Evolutionary conservation across 306 rosid genomes (phyloP).

Genomic region (Elaeagnus macrophylla): DNA sequence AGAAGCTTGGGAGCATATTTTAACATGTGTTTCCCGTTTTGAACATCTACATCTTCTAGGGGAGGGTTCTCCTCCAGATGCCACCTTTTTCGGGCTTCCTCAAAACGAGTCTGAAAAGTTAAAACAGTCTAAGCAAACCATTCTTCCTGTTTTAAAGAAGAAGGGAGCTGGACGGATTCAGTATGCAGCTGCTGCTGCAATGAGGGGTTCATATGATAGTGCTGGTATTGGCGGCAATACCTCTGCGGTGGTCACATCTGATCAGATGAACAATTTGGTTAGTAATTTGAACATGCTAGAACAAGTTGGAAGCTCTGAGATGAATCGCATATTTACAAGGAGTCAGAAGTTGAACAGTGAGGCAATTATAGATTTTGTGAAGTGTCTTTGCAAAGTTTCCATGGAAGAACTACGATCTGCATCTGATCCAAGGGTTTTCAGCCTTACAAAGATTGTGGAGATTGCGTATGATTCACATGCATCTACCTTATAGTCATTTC

Average conservation of each 20-base stretch:
- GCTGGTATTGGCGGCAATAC: slow-evolving; percentile 86
- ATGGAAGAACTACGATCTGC: slow-evolving; percentile 90
- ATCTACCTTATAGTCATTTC: neutral
- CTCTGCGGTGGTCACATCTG: slow-evolving; percentile 75
- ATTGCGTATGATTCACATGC: slow-evolving; percentile 70
- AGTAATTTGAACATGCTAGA: slow-evolving; percentile 93
- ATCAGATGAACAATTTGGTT: slow-evolving; percentile 88
- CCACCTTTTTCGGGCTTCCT: slow-evolving; percentile 93
- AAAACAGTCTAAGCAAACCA: slow-evolving; percentile 72
- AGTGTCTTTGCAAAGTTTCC: slow-evolving; percentile 96
- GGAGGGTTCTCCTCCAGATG: slow-evolving; percentile 99
- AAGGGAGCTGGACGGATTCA: slow-evolving; percentile 94
- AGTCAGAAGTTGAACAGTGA: slow-evolving; percentile 97
- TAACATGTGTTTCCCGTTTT: slow-evolving; percentile 98
- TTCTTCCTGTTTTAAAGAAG: slow-evolving; percentile 73
- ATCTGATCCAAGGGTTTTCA: slow-evolving; percentile 98
- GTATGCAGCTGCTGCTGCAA: slow-evolving; percentile 71
- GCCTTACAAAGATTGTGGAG: slow-evolving; percentile 99
- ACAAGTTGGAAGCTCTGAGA: slow-evolving; percentile 97
- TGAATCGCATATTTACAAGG: slow-evolving; percentile 91
- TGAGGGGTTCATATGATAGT: slow-evolving; percentile 98
- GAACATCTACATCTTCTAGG: slow-evolving; percentile 98
- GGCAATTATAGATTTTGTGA: slow-evolving; percentile 92
- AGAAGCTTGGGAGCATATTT: slow-evolving; percentile 99
- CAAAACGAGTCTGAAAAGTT: slow-evolving; percentile 76